These are phyloP conservation scores for Fraxinus xanthoxyloides DNA, from an alignment of 305 asterid species.

Conservation along the genomic window DNA sequence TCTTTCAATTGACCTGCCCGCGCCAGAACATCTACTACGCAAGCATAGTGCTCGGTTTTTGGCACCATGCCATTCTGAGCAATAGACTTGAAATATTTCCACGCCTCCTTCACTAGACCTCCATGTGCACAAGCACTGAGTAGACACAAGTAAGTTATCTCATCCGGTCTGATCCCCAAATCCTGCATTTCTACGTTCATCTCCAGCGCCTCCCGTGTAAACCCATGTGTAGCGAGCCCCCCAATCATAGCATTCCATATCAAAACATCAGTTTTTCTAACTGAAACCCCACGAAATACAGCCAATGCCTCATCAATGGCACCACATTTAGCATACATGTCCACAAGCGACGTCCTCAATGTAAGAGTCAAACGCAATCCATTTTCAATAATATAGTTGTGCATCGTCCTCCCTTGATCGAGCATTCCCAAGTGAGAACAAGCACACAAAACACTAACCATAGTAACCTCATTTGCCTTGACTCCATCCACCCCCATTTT, in stretches of 20 bases:
- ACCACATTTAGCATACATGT: slow-evolving; percentile 90
- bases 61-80: slow-evolving; percentile 49
- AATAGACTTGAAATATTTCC: slow-evolving; percentile 50
- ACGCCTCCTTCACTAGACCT: slow-evolving; percentile 65
- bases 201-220: slow-evolving; percentile 41
- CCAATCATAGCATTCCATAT: slow-evolving; percentile 80
- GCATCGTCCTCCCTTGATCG: slow-evolving; percentile 67
- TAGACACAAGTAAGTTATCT: slow-evolving; percentile 74
- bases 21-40: slow-evolving; percentile 82
- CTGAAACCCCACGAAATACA: slow-evolving; percentile 44
- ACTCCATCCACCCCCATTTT: slow-evolving; percentile 48
- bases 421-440: slow-evolving; percentile 85
- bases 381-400: slow-evolving; percentile 43
- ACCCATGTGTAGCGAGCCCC: slow-evolving; percentile 82
- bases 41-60: slow-evolving; percentile 72
- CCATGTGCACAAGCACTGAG: slow-evolving; percentile 81
- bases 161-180: slow-evolving; percentile 51
- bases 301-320: slow-evolving; percentile 60
- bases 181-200: slow-evolving; percentile 45
- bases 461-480: slow-evolving; percentile 69
- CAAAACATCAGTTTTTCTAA: slow-evolving; percentile 47
- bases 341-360: slow-evolving; percentile 68
- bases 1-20: slow-evolving; percentile 64
- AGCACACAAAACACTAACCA: slow-evolving; percentile 74
- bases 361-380: slow-evolving; percentile 48